phyloP scores from a whole-genome alignment of 805 yeast genomes.

The Komagataella mondaviorum region DNA sequence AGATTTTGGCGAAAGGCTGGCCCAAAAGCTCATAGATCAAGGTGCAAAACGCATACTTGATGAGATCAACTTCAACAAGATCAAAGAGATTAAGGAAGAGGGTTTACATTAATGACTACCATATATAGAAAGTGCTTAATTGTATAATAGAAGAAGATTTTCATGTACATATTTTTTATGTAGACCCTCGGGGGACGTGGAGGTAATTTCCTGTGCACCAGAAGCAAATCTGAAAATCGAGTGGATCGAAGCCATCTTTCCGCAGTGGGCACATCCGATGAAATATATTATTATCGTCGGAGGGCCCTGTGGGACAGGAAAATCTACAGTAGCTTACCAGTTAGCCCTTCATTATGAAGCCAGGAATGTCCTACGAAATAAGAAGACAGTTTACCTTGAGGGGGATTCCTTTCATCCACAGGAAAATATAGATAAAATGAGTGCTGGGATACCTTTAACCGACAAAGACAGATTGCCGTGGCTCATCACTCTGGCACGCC shows the following conservation, averaged over 20 bases:
- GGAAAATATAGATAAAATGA: slow-evolving; percentile 70
- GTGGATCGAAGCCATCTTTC: neutral
- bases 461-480: slow-evolving; percentile 94
- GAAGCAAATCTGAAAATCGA: neutral
- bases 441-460: slow-evolving; percentile 61
- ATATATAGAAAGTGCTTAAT: neutral
- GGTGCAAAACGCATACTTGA: slow-evolving; percentile 84
- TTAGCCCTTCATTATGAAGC: slow-evolving; percentile 18
- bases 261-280: slow-evolving; percentile 16
- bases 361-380: neutral
- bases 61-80: slow-evolving; percentile 58
- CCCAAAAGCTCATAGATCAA: slow-evolving; percentile 44
- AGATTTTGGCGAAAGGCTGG: slow-evolving; percentile 56
- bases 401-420: slow-evolving; percentile 75
- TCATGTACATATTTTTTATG: neutral
- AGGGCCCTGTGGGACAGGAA: slow-evolving; percentile 96
- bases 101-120: neutral
- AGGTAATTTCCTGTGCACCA: neutral
- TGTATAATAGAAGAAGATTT: neutral
- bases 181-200: too few species aligned
- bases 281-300: slow-evolving; percentile 41
- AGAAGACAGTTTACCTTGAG: slow-evolving; percentile 41
- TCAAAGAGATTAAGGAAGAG: slow-evolving; percentile 26
- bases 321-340: slow-evolving; percentile 58
- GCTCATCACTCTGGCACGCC: slow-evolving; percentile 40